Conservation (phyloP, 1,284 basidiomycete species). For the Trichosporon ovoides region DNA sequence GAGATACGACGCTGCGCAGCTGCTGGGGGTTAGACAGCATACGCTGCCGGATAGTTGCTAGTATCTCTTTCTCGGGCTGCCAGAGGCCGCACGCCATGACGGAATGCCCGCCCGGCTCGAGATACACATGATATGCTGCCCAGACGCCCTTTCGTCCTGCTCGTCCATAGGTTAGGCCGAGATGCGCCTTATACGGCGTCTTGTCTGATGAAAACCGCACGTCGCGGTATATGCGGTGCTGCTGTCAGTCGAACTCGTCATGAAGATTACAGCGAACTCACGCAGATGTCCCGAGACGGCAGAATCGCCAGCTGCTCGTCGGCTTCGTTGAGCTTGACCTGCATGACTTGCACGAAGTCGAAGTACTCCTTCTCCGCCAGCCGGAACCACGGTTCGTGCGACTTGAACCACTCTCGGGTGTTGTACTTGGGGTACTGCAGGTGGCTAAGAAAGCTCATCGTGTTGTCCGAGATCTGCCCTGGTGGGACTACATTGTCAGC, state of each 20-base stretch:
- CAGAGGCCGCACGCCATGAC: slow-evolving; percentile 74
- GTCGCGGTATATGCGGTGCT: slow-evolving; percentile 51
- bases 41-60: slow-evolving; percentile 65
- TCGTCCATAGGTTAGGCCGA: slow-evolving; percentile 49
- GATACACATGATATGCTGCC: slow-evolving; percentile 44
- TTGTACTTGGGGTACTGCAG: slow-evolving; percentile 72
- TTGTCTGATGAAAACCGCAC: slow-evolving; percentile 66
- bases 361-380: slow-evolving; percentile 82
- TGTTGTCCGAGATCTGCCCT: slow-evolving; percentile 78
- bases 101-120: slow-evolving; percentile 64
- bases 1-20: slow-evolving; percentile 62
- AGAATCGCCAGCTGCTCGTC: slow-evolving; percentile 76
- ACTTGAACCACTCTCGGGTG: slow-evolving; percentile 70
- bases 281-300: slow-evolving; percentile 78
- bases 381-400: slow-evolving; percentile 68
- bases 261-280: slow-evolving; percentile 43
- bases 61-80: slow-evolving; percentile 74
- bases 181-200: slow-evolving; percentile 80
- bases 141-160: slow-evolving; percentile 46
- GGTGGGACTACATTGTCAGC: slow-evolving; percentile 59
- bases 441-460: slow-evolving; percentile 66
- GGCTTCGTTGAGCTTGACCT: slow-evolving; percentile 59
- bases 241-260: not conserved
- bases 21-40: slow-evolving; percentile 60
- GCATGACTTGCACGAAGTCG: slow-evolving; percentile 69